Base-by-base conservation (phyloP, 2,329 filamentous ascomycete genomes). In the Pestalotiopsis sp. region DNA sequence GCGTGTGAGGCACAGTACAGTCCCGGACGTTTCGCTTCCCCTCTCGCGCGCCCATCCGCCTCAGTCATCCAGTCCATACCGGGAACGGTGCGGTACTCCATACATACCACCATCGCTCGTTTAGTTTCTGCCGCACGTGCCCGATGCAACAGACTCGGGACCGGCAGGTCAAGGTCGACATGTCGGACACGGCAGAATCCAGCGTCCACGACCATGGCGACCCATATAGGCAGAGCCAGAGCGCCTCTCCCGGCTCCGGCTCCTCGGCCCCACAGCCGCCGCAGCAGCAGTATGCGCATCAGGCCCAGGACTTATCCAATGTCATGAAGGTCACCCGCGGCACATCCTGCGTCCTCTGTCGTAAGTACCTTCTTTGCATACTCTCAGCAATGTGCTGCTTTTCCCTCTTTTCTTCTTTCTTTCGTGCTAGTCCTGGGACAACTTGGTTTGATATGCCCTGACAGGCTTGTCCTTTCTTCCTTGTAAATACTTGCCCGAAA, bases 271-370 rank as follows among this genome's bases (percentile, higher is more conserved):
- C 61, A 70, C 72, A 75, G 68, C 74, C 75, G 60, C 65, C 68
- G 64, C 69, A 67, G 67, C 55, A 45, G 36, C 57, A 49, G 36
- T 68, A 74, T 70, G 85, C 87, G 69, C 74, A 76, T 60, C 65
- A 69, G 64, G 70, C 67, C 67, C 59, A 67, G 27, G 69, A 75
- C 69, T 85, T 87, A 69, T 75, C 81, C 66, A 81, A 82, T 52
- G 79, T 81, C 67, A 78, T 86, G 72, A 89, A 89, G 78, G 79
- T 89, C 72, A 89, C 87, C 52, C 83, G 87, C 64, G 87, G 87
- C 69, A 87, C 88, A 70, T 88, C 87, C 69, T 95, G 93, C 74
- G 85, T 93, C 14, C 84, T 90, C 23, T 95, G 93, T 76, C 92
- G 45, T 52, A 52, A 52, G 45, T 52, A 52, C 17, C 20, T 20